A percentile compares a stretch with the other conserved stretches of the same genome.
Conservation (phyloP, 257 asterid genomes). For the Agastache rugosa region DNA sequence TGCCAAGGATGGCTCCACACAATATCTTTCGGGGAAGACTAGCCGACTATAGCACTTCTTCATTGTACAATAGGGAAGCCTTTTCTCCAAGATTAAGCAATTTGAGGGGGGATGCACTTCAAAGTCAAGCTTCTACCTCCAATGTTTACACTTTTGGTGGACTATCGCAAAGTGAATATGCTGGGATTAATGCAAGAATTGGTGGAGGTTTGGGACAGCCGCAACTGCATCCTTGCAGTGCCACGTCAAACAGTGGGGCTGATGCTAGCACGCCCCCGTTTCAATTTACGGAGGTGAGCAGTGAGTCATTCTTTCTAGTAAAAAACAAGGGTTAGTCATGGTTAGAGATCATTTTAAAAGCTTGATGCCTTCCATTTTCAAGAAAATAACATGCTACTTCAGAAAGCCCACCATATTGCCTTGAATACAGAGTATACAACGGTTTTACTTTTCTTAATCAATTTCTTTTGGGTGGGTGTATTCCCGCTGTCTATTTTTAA, state of each 20-base stretch:
- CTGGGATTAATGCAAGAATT: constrained; percentile 47
- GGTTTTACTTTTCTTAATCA: neutral
- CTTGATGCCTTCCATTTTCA: constrained; percentile 9
- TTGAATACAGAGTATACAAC: neutral
- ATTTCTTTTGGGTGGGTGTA: neutral
- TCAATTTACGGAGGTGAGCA: constrained; percentile 72
- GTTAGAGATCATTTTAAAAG: constrained; percentile 39
- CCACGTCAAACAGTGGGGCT: constrained; percentile 52
- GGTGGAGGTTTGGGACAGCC: constrained; percentile 57
- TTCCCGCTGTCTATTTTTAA: neutral
- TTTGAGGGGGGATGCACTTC: constrained; percentile 49
- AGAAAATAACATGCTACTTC: constrained; percentile 5
- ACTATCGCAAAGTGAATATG: constrained; percentile 46
- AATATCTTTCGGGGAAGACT: constrained; percentile 47
- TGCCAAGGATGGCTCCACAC: constrained; percentile 39
- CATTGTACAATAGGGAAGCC: constrained; percentile 43
- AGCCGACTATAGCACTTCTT: constrained; percentile 36
- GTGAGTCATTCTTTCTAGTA: constrained; percentile 51
- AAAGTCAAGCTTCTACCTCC: constrained; percentile 70
- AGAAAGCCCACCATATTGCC: neutral
- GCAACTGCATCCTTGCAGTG: constrained; percentile 66
- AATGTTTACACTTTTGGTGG: constrained; percentile 47
- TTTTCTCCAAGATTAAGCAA: constrained; percentile 47
- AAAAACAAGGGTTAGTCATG: constrained; percentile 44
- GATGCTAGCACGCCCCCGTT: constrained; percentile 52